These are phyloP conservation scores for Lipomyces lipofer DNA, from an alignment of 805 yeast genomes.

Conservation along the genomic window DNA sequence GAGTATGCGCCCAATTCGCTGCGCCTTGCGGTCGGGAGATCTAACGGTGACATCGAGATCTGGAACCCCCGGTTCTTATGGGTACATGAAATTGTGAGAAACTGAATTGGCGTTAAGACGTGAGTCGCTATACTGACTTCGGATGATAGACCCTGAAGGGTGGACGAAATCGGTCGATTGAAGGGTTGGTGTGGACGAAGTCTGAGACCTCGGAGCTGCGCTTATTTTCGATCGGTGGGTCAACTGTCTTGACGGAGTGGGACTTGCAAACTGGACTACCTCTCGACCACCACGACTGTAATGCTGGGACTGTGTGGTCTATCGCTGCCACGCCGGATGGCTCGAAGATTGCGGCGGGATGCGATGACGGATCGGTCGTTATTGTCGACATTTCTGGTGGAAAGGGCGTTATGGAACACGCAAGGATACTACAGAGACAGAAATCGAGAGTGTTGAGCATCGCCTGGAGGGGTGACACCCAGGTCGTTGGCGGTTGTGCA, in stretches of 20 bases:
- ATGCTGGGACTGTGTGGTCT: constrained; percentile 94
- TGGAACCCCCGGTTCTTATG: constrained; percentile 85
- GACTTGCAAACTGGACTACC: constrained; percentile 74
- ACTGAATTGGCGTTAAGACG: constrained; percentile 32
- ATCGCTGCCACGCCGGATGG: constrained; percentile 64
- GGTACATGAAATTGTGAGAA: constrained; percentile 61
- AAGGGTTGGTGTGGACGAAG: constrained; percentile 80
- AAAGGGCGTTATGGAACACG: constrained; percentile 76
- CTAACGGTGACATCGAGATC: constrained; percentile 92
- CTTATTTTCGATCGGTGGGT: constrained; percentile 91
- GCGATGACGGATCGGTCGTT: constrained; percentile 92
- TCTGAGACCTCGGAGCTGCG: constrained; percentile 53
- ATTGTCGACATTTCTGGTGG: constrained; percentile 85
- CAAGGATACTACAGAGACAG: constrained; percentile 74
- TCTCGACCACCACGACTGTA: constrained; percentile 74
- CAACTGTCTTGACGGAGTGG: constrained; percentile 92
- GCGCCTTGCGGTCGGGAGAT: constrained; percentile 86
- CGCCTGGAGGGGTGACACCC: constrained; percentile 67
- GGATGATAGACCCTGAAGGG: constrained; percentile 56
- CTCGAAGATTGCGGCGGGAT: constrained; percentile 77
- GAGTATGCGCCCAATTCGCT: constrained; percentile 55
- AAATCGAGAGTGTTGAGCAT: constrained; percentile 70
- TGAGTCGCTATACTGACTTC: background rate
- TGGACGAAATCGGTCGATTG: constrained; percentile 79
- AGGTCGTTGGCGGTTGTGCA: constrained; percentile 89